Evolutionary conservation across 495 filamentous ascomycete genomes (phyloP), one percentile per base, ranked within the genome.

Genomic region (Talaromyces trachyspermus): DNA sequence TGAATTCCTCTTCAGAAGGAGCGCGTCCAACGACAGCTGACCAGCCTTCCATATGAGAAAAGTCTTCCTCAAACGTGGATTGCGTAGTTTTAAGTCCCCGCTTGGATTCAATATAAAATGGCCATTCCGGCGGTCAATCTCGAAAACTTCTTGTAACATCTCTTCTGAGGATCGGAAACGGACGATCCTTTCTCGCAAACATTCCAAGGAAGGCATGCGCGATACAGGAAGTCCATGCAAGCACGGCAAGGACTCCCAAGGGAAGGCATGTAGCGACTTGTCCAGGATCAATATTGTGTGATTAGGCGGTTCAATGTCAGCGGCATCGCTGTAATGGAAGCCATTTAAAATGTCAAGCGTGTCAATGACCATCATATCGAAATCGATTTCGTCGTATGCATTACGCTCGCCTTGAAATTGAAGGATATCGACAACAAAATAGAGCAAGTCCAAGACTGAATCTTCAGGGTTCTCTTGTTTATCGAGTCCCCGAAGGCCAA

Each of bases 371-470:
- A 96, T 89, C 61, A 80, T 76, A 56, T 98, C 92, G 53, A 95
- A 91, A 60, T 98, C 90, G 55, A 98, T 85, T 67, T 98, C 92
- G 58, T 97, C 94, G 67, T 95, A 96, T 2, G 94, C 92, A 62
- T 97, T 97, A 24, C 82, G 78, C 64, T 98, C 92, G 2, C 92
- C 92, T 52, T 94, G 86, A 64, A 97, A 98, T 64, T 97, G 94
- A 22, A 97, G 69, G 41, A 97, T 90, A 59, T 98, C 92, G 4
- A 97, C 82, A 7, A 97, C 87, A 56, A 96, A 97, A 62, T 95
- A 95, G 0, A 98, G 75, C 39, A 98, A 67, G 60, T 98, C 92
- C 54, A 81, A 86, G 33, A 98, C 60, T 0, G 82, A 78, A 52
- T 97, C 92, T 44, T 95, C 89, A 2, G 90, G 71, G 48, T 95